Evolutionary conservation across 768 basidiomycete species (phyloP).

Genomic region (Tricholoma saponaceum): DNA sequence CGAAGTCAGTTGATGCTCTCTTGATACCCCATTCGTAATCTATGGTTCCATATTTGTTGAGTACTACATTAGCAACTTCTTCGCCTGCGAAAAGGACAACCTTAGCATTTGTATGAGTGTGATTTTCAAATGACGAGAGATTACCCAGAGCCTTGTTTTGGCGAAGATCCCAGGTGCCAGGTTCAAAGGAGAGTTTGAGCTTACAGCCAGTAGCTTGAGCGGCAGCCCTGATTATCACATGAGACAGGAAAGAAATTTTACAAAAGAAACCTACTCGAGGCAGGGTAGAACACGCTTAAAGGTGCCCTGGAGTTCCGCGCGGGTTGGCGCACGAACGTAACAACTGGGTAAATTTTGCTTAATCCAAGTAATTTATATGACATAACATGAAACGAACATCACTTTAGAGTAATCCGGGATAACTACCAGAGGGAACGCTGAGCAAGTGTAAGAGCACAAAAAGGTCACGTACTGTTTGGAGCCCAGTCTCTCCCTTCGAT

Average conservation of each 20-base stretch:
- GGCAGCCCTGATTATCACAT: conserved; percentile 14
- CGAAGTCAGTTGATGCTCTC: conserved; percentile 80
- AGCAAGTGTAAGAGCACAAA: neutral
- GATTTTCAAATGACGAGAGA: neutral
- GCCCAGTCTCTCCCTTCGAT: conserved; percentile 76
- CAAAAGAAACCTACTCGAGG: conserved; percentile 22
- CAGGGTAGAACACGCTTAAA: conserved; percentile 63
- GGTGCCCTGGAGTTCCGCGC: conserved; percentile 54
- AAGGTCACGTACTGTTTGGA: conserved; percentile 49
- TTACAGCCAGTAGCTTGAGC: conserved; percentile 19
- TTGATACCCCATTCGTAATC: conserved; percentile 66
- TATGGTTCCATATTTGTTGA: conserved; percentile 56
- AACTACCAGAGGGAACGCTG: conserved; percentile 40
- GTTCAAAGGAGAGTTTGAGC: conserved; percentile 11
- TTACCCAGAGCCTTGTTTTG: conserved; percentile 41
- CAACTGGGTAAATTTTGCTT: conserved; percentile 38
- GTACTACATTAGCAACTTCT: conserved; percentile 59
- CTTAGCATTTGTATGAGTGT: neutral
- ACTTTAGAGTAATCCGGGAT: conserved; percentile 81
- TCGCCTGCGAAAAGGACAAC: conserved; percentile 36
- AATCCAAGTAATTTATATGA: neutral
- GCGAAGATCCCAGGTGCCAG: conserved; percentile 17
- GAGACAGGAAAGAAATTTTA: neutral
- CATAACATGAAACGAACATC: conserved; percentile 38
- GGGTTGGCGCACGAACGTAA: conserved; percentile 69